Evolutionary conservation across 352 stramenopile genomes (phyloP), one percentile per base, ranked within the genome.

Genomic region (Phytophthora hybrid): DNA sequence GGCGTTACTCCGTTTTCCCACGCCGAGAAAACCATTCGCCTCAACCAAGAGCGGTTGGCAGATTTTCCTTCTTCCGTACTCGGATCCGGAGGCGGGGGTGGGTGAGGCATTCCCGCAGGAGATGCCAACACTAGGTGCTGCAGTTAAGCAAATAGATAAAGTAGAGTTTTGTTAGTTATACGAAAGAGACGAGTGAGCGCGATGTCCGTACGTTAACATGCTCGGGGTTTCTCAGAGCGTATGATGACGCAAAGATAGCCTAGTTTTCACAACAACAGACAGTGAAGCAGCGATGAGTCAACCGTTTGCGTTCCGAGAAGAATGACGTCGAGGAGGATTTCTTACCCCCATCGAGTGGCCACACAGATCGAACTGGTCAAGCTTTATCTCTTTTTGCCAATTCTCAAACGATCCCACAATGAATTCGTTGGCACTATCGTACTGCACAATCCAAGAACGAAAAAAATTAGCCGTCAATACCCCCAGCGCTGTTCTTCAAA

Each of bases 171-270:
- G 21, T 68, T 8, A 73, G 37, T 52, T 54, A 7, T 31, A 54
- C n/a, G 18, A 51, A 52, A 23, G 44, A 3, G 5, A 52, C 19
- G 16, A 52, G 37, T 44, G 11, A 51, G 32, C 16, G 19, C 19
- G 21, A 3, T 54, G 19, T 29, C 74, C 80, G 66, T 83, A 93
- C 87, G 14, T 87, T 82, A 19, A 95, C 83, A 63, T 82, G 76
- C 16, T 92, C 60, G 26, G 87, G 87, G 60, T 91, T 71, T 39
- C 81, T 77, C 16, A 94, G 44, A 4, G 86, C 86, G 58, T 94
- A 96, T 34, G 86, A 87, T 1, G 89, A 93, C 51, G 86, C 87
- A 57, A 94, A 94, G 19, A 94, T 96, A n/a, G 86, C 89, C 88
- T 95, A 21, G 41, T 18, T 44, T 44, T 18, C n/a, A 13, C 44